These are phyloP conservation scores for Pichia cabralensis DNA, from an alignment of 805 yeast species.

Conservation along the genomic window DNA sequence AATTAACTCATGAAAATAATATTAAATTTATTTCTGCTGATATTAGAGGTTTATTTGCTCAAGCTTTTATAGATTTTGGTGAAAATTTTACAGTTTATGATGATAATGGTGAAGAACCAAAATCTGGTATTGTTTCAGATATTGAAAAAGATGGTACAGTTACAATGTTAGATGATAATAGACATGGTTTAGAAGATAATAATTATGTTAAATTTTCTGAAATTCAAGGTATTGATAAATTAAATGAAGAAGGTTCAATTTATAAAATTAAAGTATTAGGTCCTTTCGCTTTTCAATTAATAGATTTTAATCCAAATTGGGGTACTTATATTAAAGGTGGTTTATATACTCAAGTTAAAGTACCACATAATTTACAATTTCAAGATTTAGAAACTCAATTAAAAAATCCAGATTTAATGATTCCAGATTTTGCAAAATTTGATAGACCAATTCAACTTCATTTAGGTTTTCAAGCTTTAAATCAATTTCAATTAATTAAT, in stretches of 20 bases:
- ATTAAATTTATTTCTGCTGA: conserved; percentile 79
- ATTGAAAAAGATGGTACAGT: conserved; percentile 84
- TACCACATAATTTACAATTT: conserved; percentile 58
- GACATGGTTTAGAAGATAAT: conserved; percentile 93
- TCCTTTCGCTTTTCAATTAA: conserved; percentile 78
- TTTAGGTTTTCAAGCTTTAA: conserved; percentile 83
- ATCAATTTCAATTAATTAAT: conserved; percentile 57
- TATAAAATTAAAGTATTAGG: conserved; percentile 79
- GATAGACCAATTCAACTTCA: conserved; percentile 89
- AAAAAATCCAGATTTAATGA: conserved; percentile 63
- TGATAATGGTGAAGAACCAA: conserved; percentile 88
- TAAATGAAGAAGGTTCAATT: conserved; percentile 59
- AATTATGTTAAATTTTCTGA: conserved; percentile 80
- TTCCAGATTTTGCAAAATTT: conserved; percentile 88
- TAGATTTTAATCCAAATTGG: conserved; percentile 42
- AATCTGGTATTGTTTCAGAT: conserved; percentile 77
- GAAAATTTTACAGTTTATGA: conserved; percentile 70
- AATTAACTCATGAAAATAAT: conserved; percentile 58
- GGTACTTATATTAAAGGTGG: conserved; percentile 80
- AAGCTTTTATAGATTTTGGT: conserved; percentile 86
- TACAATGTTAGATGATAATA: conserved; percentile 82
- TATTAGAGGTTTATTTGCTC: conserved; percentile 81
- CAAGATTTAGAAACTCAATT: conserved; percentile 57
- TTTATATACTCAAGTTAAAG: conserved; percentile 82
- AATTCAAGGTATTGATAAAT: conserved; percentile 65